Evolutionary conservation across 257 asterid genomes (phyloP).

Genomic region (Nicotiana tomentosiformis): DNA sequence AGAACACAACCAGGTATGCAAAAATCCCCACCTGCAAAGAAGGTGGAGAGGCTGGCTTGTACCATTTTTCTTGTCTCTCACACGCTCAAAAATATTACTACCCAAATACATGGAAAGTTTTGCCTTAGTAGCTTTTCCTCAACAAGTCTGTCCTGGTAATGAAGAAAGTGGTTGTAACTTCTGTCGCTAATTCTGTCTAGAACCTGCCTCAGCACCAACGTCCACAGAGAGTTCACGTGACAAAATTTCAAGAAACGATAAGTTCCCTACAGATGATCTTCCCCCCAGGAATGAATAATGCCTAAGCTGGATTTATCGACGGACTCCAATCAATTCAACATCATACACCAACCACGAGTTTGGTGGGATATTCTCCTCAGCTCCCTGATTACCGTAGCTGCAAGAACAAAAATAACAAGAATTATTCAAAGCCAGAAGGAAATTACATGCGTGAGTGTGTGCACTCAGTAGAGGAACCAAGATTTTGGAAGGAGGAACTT

Average conservation of each 20-base stretch:
- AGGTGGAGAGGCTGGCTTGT: constrained; percentile 1
- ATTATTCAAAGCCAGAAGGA: neutral
- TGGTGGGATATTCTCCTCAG: constrained; percentile 63
- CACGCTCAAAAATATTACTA: neutral
- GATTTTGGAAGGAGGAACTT: neutral
- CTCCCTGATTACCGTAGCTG: constrained; percentile 51
- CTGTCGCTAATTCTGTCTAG: constrained; percentile 3
- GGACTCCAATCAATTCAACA: constrained; percentile 52
- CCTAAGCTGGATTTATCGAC: constrained; percentile 17
- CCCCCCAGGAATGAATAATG: neutral
- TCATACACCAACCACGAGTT: constrained; percentile 85
- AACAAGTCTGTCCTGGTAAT: neutral
- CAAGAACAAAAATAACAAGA: constrained; percentile 17
- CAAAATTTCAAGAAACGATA: neutral
- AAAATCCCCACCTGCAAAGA: neutral
- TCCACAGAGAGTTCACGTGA: neutral
- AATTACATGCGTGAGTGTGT: neutral
- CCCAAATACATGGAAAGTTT: neutral
- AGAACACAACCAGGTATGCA: constrained; percentile 1
- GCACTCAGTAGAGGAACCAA: neutral
- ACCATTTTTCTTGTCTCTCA: neutral
- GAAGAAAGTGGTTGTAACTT: neutral
- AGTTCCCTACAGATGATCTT: neutral
- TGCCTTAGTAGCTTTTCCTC: neutral
- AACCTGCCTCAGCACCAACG: neutral